Conservation (phyloP, 176 grass and related monocot genomes). For the Areca catechu region DNA sequence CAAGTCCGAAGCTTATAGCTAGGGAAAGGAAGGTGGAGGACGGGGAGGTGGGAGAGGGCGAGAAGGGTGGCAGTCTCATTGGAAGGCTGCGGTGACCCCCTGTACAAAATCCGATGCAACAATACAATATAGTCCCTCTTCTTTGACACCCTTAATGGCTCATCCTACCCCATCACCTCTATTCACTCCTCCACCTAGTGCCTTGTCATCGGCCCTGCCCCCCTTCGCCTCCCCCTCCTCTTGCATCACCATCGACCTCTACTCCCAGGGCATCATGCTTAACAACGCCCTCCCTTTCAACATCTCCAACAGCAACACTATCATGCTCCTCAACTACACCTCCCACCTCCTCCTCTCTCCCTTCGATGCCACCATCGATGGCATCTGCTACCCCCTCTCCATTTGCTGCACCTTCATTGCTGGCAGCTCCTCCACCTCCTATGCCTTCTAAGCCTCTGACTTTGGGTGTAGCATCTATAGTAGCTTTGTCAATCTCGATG, state of each 20-base stretch:
- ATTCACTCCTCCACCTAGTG: conserved; percentile 32
- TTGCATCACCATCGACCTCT: conserved; percentile 41
- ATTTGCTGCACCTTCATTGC: conserved; percentile 71
- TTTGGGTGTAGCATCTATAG: conserved; percentile 41
- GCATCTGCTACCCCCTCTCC: conserved; percentile 33
- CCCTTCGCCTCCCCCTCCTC: conserved; percentile 16
- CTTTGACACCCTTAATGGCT: conserved; percentile 56
- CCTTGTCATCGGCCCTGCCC: conserved; percentile 40
- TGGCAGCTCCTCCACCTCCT: conserved; percentile 47
- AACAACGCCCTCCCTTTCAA: conserved; percentile 54
- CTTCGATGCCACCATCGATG: conserved; percentile 25
- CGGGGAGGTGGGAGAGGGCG: too few species aligned
- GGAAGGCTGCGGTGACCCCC: conserved; percentile 43
- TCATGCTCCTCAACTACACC: conserved; percentile 83
- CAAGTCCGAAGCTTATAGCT: too few species aligned
- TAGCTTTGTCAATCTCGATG: conserved; percentile 57
- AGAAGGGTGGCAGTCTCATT: too few species aligned
- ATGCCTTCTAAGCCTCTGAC: conserved; percentile 28
- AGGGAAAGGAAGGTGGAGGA: too few species aligned
- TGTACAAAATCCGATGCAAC: conserved; percentile 55
- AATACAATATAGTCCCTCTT: conserved; percentile 25
- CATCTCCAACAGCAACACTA: conserved; percentile 53
- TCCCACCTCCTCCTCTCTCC: conserved; percentile 31
- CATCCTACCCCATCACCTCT: conserved; percentile 49
- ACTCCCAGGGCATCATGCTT: conserved; percentile 34